Percentiles rank a stretch among this genome's conserved stretches.
Evolutionary conservation across 352 stramenopile species (phyloP).

Genomic region (Pythium phragmiticola): DNA sequence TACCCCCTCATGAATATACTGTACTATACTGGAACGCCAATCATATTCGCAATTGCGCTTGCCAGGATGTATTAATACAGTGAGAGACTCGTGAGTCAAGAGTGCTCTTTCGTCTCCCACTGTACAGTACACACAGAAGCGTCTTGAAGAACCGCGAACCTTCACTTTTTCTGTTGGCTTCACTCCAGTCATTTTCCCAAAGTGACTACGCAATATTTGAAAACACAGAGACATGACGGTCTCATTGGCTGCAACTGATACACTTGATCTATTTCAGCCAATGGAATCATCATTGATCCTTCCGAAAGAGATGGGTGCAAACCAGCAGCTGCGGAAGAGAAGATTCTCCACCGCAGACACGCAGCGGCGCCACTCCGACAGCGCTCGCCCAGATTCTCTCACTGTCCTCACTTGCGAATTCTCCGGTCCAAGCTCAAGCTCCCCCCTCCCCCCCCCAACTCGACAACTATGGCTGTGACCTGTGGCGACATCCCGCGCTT

Average conservation of each 20-base stretch:
- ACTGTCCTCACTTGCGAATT: conserved; percentile 15
- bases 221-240: neutral
- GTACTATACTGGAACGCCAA: too few species aligned
- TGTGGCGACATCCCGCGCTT: conserved; percentile 67
- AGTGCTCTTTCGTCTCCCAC: neutral
- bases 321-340: neutral
- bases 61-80: too few species aligned
- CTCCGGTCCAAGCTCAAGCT: neutral
- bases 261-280: conserved; percentile 12
- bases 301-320: conserved; percentile 3
- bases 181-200: neutral
- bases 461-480: conserved; percentile 48
- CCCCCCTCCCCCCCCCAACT: neutral
- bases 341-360: neutral
- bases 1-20: too few species aligned
- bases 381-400: neutral
- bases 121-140: neutral
- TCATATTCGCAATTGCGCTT: too few species aligned
- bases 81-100: too few species aligned
- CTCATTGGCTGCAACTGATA: conserved; percentile 10
- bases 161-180: neutral
- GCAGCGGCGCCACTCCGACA: neutral
- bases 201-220: neutral
- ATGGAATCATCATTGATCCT: neutral
- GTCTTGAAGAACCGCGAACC: neutral